phyloP scores from a whole-genome alignment of 2,329 filamentous ascomycete genomes.

The Fusarium tuaranense region DNA sequence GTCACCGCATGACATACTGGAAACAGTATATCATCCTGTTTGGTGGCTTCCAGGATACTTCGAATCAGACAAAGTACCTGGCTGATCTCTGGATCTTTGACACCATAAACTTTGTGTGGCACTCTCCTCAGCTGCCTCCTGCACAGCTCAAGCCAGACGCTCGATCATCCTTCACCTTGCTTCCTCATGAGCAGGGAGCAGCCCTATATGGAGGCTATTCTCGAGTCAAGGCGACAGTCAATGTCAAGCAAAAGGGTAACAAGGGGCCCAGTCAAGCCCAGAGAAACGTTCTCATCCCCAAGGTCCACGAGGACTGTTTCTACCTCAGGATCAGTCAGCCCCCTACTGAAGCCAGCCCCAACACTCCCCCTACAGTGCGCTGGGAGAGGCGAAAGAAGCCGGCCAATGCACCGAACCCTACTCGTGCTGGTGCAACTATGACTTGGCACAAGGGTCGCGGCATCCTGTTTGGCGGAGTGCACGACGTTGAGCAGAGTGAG shows the following conservation, averaged over 20 bases:
- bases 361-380: constrained; percentile 77
- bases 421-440: constrained; percentile 92
- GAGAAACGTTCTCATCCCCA: constrained; percentile 82
- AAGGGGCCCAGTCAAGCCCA: constrained; percentile 71
- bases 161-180: constrained; percentile 89
- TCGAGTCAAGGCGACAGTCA: constrained; percentile 79
- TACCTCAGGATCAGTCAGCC: constrained; percentile 86
- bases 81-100: constrained; percentile 97
- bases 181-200: constrained; percentile 91
- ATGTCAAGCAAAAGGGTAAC: constrained; percentile 65
- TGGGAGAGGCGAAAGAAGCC: constrained; percentile 97
- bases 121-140: constrained; percentile 78
- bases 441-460: constrained; percentile 92
- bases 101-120: constrained; percentile 87
- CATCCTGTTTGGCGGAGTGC: constrained; percentile 93
- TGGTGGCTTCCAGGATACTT: constrained; percentile 97
- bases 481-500: constrained; percentile 90
- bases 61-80: constrained; percentile 93
- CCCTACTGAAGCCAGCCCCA: constrained; percentile 71
- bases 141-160: constrained; percentile 90
- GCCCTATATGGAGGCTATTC: constrained; percentile 96
- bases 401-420: constrained; percentile 85
- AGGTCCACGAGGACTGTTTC: constrained; percentile 96
- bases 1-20: constrained; percentile 95
- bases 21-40: constrained; percentile 98